Conservation (phyloP, 371 early-diverging fungal species). For the Gilbertella persicaria region DNA sequence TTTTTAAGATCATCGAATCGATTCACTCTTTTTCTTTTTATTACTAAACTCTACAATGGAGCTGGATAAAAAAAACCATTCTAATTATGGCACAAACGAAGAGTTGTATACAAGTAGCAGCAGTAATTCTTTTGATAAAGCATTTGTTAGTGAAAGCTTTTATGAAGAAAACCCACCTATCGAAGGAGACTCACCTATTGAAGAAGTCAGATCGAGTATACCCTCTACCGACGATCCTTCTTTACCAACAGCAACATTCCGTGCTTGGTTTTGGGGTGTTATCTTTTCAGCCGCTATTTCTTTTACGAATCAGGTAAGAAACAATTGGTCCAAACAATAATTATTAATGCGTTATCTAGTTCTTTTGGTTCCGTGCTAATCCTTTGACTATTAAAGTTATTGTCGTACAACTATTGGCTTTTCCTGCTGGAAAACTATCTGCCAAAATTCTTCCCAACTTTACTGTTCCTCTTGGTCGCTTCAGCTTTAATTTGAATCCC, state of each 20-base stretch:
- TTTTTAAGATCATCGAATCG: background rate
- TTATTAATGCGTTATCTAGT: conserved; percentile 15
- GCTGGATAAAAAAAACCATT: conserved; percentile 7
- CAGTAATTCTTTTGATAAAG: conserved; percentile 8
- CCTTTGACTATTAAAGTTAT: conserved; percentile 63
- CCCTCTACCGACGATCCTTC: conserved; percentile 66
- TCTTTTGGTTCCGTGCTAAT: conserved; percentile 76
- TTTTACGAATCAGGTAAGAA: conserved; percentile 65
- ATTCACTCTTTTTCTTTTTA: background rate
- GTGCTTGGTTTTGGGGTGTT: conserved; percentile 74
- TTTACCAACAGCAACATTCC: conserved; percentile 74
- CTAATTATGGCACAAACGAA: conserved; percentile 8
- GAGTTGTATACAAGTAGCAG: background rate
- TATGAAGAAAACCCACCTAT: conserved; percentile 66
- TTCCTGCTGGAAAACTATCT: conserved; percentile 65
- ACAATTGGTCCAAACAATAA: background rate
- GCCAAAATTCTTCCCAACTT: conserved; percentile 57
- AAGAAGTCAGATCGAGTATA: conserved; percentile 68
- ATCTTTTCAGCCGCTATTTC: conserved; percentile 64
- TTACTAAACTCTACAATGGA: conserved; percentile 9
- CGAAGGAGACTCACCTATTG: conserved; percentile 74
- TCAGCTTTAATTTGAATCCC: conserved; percentile 60
- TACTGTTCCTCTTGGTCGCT: conserved; percentile 24
- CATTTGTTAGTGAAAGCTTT: conserved; percentile 8
- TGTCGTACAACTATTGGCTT: conserved; percentile 70